Evolutionary conservation across 805 yeast species (phyloP), one percentile per base, ranked within the genome.

Genomic region (Wickerhamiella australiensis): DNA sequence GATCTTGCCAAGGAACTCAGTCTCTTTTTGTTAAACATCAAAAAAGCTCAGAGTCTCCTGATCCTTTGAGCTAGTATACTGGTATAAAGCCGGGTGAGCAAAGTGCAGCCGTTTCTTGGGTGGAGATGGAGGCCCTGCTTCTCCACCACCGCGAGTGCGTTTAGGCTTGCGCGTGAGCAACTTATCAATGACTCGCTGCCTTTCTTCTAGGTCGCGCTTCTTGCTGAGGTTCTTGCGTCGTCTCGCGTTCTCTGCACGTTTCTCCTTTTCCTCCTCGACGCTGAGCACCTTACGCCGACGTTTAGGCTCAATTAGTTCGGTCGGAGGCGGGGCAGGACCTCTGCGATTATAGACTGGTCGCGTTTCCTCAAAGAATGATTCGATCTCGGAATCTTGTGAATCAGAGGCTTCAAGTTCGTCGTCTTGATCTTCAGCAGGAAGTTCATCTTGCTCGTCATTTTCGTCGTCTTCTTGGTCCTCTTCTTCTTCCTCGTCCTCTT

Each of bases 171-270:
- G 79, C 65, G 85, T 81, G 55, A 90, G 70, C 55, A 90, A 69
- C 63, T 85, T 85, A 63, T 90, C 90, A 55, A 90, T 72, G 0
- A 96, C 88, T 55, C 90, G 96, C 60, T 80, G 77, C 62, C 92
- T 92, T 65, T 92, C 97, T 63, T 85, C 96, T 60, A 88, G 96
- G 37, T 85, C 67, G 55, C 82, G 78, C 66, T 82, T 81, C 59
- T 81, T 87, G 56, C 81, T 79, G 58, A 86, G 74, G 61, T 90
- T 88, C 63, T 83, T 84, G 56, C 98, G 73, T 64, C 87, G 78
- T 58, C 97, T 75, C 0, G 96, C 90, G 58, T 78, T 80, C 62
- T 90, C 98, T 0, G 94, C 85, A 54, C 87, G 79, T 42, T 87
- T 75, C 52, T 85, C 65, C 43, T 83, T 85, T 36, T 79, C 74